phyloP scores from a whole-genome alignment of 2,329 filamentous ascomycete genomes.

The Exophiala dermatitidis region DNA sequence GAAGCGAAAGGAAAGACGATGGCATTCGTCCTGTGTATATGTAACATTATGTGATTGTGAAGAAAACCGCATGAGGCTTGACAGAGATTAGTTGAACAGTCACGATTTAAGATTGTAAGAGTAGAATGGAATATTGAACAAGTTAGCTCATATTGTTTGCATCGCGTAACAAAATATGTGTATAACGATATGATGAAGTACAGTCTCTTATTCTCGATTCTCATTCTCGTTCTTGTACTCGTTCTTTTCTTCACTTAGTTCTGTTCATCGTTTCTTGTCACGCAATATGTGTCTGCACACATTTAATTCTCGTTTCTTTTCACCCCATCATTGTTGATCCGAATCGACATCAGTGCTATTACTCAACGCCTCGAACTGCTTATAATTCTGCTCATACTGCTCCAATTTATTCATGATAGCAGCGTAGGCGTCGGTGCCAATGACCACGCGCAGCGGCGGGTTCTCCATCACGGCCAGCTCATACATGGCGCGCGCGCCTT shows the following conservation, averaged over 20 bases:
- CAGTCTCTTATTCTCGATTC: background rate
- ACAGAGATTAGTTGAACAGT: background rate
- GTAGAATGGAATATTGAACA: no score
- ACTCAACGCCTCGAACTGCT: constrained; percentile 20
- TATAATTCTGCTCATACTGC: constrained; percentile 24
- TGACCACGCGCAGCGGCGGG: constrained; percentile 21
- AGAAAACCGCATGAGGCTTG: background rate
- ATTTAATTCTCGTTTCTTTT: background rate
- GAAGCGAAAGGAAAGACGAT: background rate
- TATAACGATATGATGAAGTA: constrained; percentile 12
- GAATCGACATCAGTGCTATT: constrained; percentile 25
- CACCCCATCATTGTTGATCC: background rate
- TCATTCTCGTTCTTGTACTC: no score
- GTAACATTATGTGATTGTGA: constrained; percentile 1
- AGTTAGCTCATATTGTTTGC: background rate
- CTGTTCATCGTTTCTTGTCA: no score
- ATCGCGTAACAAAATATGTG: constrained; percentile 4
- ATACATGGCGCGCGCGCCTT: constrained; percentile 31
- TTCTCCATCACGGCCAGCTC: constrained; percentile 27
- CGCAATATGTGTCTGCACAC: no score
- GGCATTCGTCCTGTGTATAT: constrained; percentile 5
- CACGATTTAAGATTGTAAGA: background rate
- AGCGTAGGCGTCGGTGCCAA: constrained; percentile 25
- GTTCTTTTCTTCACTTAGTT: no score
- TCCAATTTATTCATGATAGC: constrained; percentile 25